phyloP scores from a whole-genome alignment of 352 stramenopile genomes.

The Globisporangium middletonii region DNA sequence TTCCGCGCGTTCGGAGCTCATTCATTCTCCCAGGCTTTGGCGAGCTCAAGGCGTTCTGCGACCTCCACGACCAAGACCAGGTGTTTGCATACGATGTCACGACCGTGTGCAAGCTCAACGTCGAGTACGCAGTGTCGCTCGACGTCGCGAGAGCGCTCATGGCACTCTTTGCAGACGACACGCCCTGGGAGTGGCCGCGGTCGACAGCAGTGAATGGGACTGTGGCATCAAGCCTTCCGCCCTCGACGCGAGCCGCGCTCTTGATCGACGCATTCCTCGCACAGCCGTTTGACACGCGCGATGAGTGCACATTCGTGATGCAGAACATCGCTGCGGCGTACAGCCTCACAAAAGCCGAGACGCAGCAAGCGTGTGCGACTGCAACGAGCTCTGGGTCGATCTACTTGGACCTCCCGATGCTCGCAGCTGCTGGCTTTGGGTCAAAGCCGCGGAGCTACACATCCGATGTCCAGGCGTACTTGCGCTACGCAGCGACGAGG shows the following conservation, averaged over 20 bases:
- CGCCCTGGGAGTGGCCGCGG: slow-evolving; percentile 19
- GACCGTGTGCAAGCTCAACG: slow-evolving; percentile 16
- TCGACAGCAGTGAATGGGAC: slow-evolving; percentile 1
- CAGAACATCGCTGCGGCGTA: slow-evolving; percentile 21
- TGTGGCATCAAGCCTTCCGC: slow-evolving; percentile 8
- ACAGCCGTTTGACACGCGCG: slow-evolving; percentile 29
- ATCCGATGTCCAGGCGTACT: slow-evolving; percentile 39
- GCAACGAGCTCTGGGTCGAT: slow-evolving; percentile 6
- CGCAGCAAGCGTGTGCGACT: slow-evolving; percentile 17
- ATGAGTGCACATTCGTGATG: slow-evolving; percentile 25
- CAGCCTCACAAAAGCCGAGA: slow-evolving; percentile 13
- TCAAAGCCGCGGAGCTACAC: slow-evolving; percentile 20
- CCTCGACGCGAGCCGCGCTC: slow-evolving; percentile 24
- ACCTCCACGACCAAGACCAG: slow-evolving; percentile 16
- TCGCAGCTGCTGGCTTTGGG: slow-evolving; percentile 20
- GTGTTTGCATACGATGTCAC: slow-evolving; percentile 28
- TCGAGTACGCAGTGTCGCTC: slow-evolving; percentile 20
- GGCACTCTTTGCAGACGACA: slow-evolving; percentile 17
- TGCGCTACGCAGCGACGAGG: slow-evolving; percentile 47
- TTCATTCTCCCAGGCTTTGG: slow-evolving; percentile 25
- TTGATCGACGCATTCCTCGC: slow-evolving; percentile 46
- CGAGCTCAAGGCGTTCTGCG: slow-evolving; percentile 45
- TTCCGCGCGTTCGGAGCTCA: slow-evolving; percentile 9
- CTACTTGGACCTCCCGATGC: slow-evolving; percentile 29
- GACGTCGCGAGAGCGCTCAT: slow-evolving; percentile 16